Conservation (phyloP, 2,329 filamentous ascomycete species). For the Cercospora canescens region DNA sequence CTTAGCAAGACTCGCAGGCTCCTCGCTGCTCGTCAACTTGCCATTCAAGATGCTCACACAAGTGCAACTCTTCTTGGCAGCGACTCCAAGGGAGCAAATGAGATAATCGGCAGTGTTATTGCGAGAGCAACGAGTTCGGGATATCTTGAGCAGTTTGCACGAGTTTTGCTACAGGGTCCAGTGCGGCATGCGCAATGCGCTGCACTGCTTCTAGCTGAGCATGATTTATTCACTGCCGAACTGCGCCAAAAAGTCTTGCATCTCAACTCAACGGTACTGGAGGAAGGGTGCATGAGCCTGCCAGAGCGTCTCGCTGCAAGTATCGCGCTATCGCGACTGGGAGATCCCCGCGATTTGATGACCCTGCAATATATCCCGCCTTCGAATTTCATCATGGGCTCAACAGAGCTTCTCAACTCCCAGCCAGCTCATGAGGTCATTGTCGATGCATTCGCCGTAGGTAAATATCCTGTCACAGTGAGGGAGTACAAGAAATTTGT, state of each 20-base stretch:
- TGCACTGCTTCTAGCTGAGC: constrained; percentile 5
- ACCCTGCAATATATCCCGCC: not conserved
- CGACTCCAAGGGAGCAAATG: not conserved
- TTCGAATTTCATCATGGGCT: not conserved
- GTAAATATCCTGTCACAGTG: not conserved
- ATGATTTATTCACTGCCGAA: not conserved
- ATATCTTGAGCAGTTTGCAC: not conserved
- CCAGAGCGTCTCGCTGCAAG: not conserved
- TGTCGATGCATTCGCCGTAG: not conserved
- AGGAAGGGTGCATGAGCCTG: not conserved
- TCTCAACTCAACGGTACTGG: not conserved
- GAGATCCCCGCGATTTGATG: constrained; percentile 8
- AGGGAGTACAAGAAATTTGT: not conserved
- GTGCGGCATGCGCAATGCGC: not conserved
- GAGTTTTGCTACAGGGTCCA: not conserved
- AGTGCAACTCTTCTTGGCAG: not conserved
- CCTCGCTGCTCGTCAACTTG: not conserved
- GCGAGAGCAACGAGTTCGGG: not conserved
- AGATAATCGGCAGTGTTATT: not conserved
- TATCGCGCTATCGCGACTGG: not conserved
- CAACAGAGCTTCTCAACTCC: not conserved
- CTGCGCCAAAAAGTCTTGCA: not conserved
- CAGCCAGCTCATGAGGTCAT: not conserved
- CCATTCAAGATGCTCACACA: not conserved
- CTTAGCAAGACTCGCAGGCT: not conserved